These are phyloP conservation scores for Vanrija sp. DNA, from an alignment of 1,284 basidiomycete species.

Conservation along the genomic window DNA sequence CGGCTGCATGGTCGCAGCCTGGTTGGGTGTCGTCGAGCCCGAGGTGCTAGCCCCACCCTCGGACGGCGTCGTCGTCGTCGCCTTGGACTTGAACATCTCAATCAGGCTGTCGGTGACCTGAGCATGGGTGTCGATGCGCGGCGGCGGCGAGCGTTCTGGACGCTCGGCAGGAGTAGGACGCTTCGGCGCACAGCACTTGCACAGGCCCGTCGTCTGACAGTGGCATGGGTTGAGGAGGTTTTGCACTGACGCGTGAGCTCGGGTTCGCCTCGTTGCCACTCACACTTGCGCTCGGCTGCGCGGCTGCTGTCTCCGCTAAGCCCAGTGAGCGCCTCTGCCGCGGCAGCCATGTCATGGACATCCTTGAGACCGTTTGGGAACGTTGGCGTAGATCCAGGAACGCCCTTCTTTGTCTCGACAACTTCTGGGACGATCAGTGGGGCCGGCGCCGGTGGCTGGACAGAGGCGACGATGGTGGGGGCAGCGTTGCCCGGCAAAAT, in stretches of 20 bases:
- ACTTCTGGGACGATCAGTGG: conserved; percentile 4
- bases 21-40: conserved; percentile 13
- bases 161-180: neutral
- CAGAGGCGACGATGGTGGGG: neutral
- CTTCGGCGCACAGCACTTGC: conserved; percentile 57
- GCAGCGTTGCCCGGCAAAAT: conserved; percentile 36
- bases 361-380: conserved; percentile 49
- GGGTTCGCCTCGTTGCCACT: conserved; percentile 50
- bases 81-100: conserved; percentile 34
- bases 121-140: conserved; percentile 3
- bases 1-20: conserved; percentile 1
- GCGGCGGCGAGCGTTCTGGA: neutral
- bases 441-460: neutral
- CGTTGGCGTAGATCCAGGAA: conserved; percentile 38
- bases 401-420: conserved; percentile 37
- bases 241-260: conserved; percentile 22
- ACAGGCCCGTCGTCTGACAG: conserved; percentile 51
- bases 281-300: conserved; percentile 29
- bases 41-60: conserved; percentile 1
- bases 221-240: conserved; percentile 47
- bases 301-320: conserved; percentile 24
- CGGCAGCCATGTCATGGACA: conserved; percentile 47
- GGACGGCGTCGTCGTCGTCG: conserved; percentile 12
- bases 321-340: conserved; percentile 41
- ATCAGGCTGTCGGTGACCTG: conserved; percentile 26